Evolutionary conservation across 2,329 filamentous ascomycete species (phyloP), one percentile per base, ranked within the genome.

Genomic region (Phaeosphaeriaceae sp.): DNA sequence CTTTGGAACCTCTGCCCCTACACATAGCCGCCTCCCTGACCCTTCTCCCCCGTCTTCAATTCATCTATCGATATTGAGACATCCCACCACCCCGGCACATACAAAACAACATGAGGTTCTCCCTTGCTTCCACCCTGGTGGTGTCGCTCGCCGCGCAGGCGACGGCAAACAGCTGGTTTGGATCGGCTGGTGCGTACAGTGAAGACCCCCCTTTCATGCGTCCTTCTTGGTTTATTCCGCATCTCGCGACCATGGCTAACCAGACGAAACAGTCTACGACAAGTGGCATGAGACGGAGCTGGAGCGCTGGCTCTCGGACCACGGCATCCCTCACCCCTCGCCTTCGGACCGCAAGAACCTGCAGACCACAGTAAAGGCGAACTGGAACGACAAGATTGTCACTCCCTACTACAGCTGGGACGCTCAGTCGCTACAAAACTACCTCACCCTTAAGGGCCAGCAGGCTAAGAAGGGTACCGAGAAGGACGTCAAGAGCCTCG

Each of bases 261-360:
- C 62, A 21, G 50, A 49, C 62, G 58, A 58, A 67, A 49, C 73
- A 97, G 94, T 90, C 17, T 98, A 98, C 85, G 97, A 98, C 82
- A 97, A 95, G 78, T 99, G 95, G 95, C 94, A 98, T 72, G 90
- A 98, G 83, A 96, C 92, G 21, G 95, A 99, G 84, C 88, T 99
- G 27, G 94, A 99, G 82, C 88, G 93, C 72, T 99, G 95, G 95
- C 88, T 99, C 50, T 91, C 91, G 27, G 95, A 99, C 76, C 86
- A 98, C 81, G 88, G 93, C 76, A 85, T 99, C 57, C 92, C 94
- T 10, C 93, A 97, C 77, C 93, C 95, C n/a, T 89, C 88, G 11
- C 88, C 93, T 11, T 88, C 94, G 49, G 93, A 97, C 79, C 92
- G 95, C 73, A 96, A 95, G 80, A 92, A 97, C 67, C 88, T 99